A percentile compares a stretch with the other conserved stretches of the same genome.
phyloP scores from a whole-genome alignment of 257 asterid species.

The Rubia yunnanensis region DNA sequence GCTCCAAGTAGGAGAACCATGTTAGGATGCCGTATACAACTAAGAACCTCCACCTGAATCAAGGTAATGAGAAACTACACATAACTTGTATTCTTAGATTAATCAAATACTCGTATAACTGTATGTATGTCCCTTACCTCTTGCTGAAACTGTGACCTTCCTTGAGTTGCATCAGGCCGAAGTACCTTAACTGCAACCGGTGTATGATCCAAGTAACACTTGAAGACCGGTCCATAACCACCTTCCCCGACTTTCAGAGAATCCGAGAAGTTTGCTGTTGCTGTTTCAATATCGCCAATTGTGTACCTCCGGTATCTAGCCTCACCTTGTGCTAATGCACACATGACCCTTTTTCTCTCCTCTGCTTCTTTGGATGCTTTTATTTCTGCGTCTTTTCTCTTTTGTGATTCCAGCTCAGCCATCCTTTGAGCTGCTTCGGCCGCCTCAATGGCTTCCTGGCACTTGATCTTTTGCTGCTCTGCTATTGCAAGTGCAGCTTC shows the following conservation, averaged over 20 bases:
- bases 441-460: slow-evolving; percentile 76
- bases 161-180: slow-evolving; percentile 94
- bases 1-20: slow-evolving; percentile 98
- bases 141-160: slow-evolving; percentile 90
- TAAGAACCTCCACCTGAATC: slow-evolving; percentile 78
- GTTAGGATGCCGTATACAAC: slow-evolving; percentile 90
- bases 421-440: slow-evolving; percentile 84
- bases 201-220: slow-evolving; percentile 68
- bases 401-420: slow-evolving; percentile 83
- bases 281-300: slow-evolving; percentile 76
- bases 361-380: slow-evolving; percentile 62
- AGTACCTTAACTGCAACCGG: slow-evolving; percentile 86
- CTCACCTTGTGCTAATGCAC: slow-evolving; percentile 46
- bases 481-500: slow-evolving; percentile 79
- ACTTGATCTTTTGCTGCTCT: slow-evolving; percentile 64
- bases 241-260: slow-evolving; percentile 86
- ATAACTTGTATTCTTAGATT: neutral
- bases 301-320: slow-evolving; percentile 65
- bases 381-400: slow-evolving; percentile 64
- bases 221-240: slow-evolving; percentile 89
- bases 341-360: slow-evolving; percentile 58
- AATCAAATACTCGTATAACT: neutral
- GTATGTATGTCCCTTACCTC: slow-evolving; percentile 38
- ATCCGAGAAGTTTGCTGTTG: slow-evolving; percentile 55
- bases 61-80: neutral